Evolutionary conservation across 306 rosid genomes (phyloP).

Genomic region (Pyrus betulifolia): DNA sequence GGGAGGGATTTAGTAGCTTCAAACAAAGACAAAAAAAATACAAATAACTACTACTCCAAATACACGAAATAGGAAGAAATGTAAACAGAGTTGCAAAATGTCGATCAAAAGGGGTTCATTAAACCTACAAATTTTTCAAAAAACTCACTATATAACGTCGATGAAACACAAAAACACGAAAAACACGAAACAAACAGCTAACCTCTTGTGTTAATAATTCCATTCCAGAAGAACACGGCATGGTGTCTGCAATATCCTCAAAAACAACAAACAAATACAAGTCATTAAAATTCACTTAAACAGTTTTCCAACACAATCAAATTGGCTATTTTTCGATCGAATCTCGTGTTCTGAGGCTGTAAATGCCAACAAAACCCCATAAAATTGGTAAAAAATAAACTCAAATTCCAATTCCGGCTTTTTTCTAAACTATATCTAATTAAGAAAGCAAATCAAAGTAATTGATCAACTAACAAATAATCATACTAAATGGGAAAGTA

Average conservation of each 20-base stretch:
- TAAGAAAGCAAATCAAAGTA: not conserved
- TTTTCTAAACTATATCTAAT: not conserved
- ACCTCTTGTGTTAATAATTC: constrained; percentile 83
- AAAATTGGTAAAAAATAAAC: not conserved
- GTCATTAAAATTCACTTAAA: constrained; percentile 6
- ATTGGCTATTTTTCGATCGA: not conserved
- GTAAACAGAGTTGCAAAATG: not conserved
- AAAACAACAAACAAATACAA: not conserved
- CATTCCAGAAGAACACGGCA: constrained; percentile 62
- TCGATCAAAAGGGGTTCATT: not conserved
- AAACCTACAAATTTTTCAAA: not conserved
- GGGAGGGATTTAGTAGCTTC: constrained; percentile 40
- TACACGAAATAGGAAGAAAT: constrained; percentile 9
- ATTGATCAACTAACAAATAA: not conserved
- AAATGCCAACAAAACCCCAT: not conserved
- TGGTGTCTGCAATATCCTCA: constrained; percentile 42
- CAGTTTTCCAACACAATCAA: not conserved
- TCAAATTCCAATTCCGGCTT: not conserved
- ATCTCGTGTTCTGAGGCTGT: not conserved
- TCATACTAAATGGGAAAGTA: not conserved
- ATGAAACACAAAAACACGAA: not conserved
- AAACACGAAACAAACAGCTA: constrained; percentile 2
- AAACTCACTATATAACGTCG: not conserved
- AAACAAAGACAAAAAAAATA: constrained; percentile 47
- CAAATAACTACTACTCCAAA: constrained; percentile 1